Evolutionary conservation across 163 green algal species (phyloP), one percentile per base, ranked within the genome.

Genomic region (Scenedesmus sp.): DNA sequence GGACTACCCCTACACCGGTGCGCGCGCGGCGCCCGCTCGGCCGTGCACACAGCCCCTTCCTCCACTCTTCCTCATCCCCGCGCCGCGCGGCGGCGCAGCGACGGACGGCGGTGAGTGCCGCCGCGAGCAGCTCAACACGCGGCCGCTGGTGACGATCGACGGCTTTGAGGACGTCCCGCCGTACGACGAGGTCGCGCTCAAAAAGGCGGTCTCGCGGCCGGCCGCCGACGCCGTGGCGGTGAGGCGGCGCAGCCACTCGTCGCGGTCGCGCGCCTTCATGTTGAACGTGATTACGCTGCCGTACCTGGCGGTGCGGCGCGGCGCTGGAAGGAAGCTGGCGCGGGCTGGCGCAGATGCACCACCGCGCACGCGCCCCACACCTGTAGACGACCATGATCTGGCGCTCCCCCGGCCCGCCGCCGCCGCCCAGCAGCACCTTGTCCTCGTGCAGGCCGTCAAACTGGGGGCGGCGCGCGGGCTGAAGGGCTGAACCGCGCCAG

Each of bases 131-230:
- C 63, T 78, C 45, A 91, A 92, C 63, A n/a, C 13, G 13, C 76
- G 85, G 2, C 84, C 88, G 28, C 87, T 95, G 9, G 91, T 96
- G 3, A 93, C 89, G 63, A 97, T 97, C 62, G 93, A 97, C 65
- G 87, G 89, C 48, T 92, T 91, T 75, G 85, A 94, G 79, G 90
- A 95, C 72, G 89, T 96, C 69, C 89, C 91, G 3, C 81, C 70
- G 28, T 84, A 84, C 34, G 63, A 85, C 58, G 79, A 88, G 75
- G 45, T 70, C 5, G 73, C 83, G 4, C 65, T 88, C 34, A 85
- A 84, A 47, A n/a, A n/a, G n/a, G n/a, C 39, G 39, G 7, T 10
- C 7, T 10, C 10, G 39, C 39, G 7, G 39, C 6, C 39, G 10
- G 28, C 57, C 45, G 58, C 31, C 18, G 26, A 10, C 58, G 33